Base-by-base conservation (phyloP, 2,329 filamentous ascomycete species). In the Fusarium sambucinum region DNA sequence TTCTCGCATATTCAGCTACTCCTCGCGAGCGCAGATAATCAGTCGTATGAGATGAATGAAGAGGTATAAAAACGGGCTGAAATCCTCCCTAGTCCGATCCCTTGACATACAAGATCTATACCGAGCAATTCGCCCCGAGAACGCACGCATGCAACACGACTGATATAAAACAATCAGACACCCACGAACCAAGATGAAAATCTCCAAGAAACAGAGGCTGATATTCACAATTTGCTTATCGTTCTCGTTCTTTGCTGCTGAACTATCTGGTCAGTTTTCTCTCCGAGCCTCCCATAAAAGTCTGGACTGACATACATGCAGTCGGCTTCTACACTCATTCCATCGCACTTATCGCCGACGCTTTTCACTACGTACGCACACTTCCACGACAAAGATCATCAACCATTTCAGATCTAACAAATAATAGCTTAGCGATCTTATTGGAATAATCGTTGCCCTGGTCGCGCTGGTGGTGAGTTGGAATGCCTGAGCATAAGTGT, bases 321-420 rank as follows among this genome's bases (percentile, higher is more conserved):
- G 87, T 90, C 61, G 90, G 90, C 3, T 90, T 92, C 71, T 88
- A 88, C 63, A 93, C 92, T 2, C 83, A 84, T 53, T 93, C 91
- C 1, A 82, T 94, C 13, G 90, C 90, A 1, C 81, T 94, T 4
- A 82, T 94, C 27, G 91, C 92, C 29, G 92, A 94, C 82, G 90
- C 92, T 2, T 93, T 94, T 71, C 92, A 94, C 75, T 92, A 93
- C 74, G 85, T 74, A 35, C n/a, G 33, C 1, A 13, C 21, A 6
- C 8, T 17, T 6, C 10, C 29, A 11, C 1, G 7, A 13, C 8
- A 3, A 6, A 16, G 40, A n/a, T n/a, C n/a, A n/a, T 9, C 11
- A 12, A 12, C 11, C 10, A 2, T 25, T 23, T 4, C 6, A 30
- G 6, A 13, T 30, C 69, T 77, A 53, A 75, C 47, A 11, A 23